Conservation (phyloP, 2,329 filamentous ascomycete genomes). For the Annulohypoxylon truncatum region DNA sequence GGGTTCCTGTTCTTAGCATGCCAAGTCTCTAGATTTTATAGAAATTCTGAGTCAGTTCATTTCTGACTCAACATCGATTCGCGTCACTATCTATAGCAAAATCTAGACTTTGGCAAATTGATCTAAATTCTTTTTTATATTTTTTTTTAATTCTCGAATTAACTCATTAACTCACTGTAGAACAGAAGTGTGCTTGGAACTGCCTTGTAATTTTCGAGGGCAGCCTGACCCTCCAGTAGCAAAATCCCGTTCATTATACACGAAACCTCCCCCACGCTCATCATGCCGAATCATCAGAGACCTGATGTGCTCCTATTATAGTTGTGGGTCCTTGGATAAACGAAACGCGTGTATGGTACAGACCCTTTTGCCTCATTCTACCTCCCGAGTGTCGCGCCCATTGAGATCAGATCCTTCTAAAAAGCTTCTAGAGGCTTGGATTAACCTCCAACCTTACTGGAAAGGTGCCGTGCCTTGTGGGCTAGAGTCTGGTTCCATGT, state of each 20-base stretch:
- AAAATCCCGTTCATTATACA: slow-evolving; percentile 28
- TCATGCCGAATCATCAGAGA: slow-evolving; percentile 18
- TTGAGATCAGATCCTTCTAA: not conserved
- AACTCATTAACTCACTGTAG: not conserved
- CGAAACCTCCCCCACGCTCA: slow-evolving; percentile 14
- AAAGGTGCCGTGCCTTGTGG: slow-evolving; percentile 65
- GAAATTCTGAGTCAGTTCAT: slow-evolving; percentile 13
- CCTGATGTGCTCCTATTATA: slow-evolving; percentile 30
- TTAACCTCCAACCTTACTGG: slow-evolving; percentile 53
- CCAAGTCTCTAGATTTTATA: not conserved
- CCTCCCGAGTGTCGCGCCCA: not conserved
- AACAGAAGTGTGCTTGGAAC: slow-evolving; percentile 10
- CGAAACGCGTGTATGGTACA: slow-evolving; percentile 36
- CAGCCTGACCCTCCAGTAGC: slow-evolving; percentile 1
- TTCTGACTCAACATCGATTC: slow-evolving; percentile 3
- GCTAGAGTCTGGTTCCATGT: slow-evolving; percentile 58
- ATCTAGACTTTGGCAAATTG: not conserved
- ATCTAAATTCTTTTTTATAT: slow-evolving; percentile 12
- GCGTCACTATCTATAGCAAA: slow-evolving; percentile 6
- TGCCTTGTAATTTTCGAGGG: slow-evolving; percentile 10
- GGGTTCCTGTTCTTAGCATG: not conserved
- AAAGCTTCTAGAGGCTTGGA: not conserved
- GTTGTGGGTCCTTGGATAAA: slow-evolving; percentile 6
- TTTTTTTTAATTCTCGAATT: slow-evolving; percentile 1
- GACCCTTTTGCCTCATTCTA: slow-evolving; percentile 10